These are phyloP conservation scores for Stylonectria norvegica DNA, from an alignment of 2,329 filamentous ascomycete species.

Conservation along the genomic window DNA sequence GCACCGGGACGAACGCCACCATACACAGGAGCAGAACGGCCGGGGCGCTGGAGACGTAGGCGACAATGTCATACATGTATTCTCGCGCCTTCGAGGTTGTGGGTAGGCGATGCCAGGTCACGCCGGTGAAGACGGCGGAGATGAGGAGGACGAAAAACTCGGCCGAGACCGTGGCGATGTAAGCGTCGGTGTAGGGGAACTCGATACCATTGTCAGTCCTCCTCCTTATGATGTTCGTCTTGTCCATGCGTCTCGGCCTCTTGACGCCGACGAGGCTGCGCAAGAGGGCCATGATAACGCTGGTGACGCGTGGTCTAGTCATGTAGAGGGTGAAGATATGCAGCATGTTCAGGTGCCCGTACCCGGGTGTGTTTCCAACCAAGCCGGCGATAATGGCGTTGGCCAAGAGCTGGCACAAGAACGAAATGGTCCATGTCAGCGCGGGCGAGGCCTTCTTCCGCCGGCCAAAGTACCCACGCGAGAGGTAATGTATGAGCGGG, in stretches of 20 bases:
- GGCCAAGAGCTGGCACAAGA: slow-evolving; percentile 18
- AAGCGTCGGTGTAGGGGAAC: slow-evolving; percentile 23
- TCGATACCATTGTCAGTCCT: slow-evolving; percentile 20
- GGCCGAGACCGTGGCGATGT: slow-evolving; percentile 15
- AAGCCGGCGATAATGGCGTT: slow-evolving; percentile 20
- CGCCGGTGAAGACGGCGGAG: slow-evolving; percentile 20
- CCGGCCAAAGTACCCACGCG: slow-evolving; percentile 13
- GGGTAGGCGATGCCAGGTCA: slow-evolving; percentile 24
- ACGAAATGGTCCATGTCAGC: slow-evolving; percentile 15
- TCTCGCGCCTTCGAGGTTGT: slow-evolving; percentile 7
- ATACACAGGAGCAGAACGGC: slow-evolving; percentile 18
- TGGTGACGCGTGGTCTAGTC: slow-evolving; percentile 18
- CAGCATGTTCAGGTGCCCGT: slow-evolving; percentile 19
- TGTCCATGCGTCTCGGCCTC: slow-evolving; percentile 14
- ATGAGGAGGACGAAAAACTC: slow-evolving; percentile 19
- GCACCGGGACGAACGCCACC: slow-evolving; percentile 17
- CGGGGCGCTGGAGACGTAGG: slow-evolving; percentile 19
- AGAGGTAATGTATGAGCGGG: slow-evolving; percentile 16
- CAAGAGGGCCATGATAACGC: slow-evolving; percentile 17
- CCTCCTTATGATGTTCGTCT: slow-evolving; percentile 16
- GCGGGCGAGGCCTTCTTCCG: slow-evolving; percentile 10
- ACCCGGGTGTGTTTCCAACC: slow-evolving; percentile 18
- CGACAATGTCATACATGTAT: slow-evolving; percentile 16
- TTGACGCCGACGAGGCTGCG: slow-evolving; percentile 14
- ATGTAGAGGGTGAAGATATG: slow-evolving; percentile 23